phyloP scores from a whole-genome alignment of 192 early-diverging fungal species.

The Mortierella alpina region DNA sequence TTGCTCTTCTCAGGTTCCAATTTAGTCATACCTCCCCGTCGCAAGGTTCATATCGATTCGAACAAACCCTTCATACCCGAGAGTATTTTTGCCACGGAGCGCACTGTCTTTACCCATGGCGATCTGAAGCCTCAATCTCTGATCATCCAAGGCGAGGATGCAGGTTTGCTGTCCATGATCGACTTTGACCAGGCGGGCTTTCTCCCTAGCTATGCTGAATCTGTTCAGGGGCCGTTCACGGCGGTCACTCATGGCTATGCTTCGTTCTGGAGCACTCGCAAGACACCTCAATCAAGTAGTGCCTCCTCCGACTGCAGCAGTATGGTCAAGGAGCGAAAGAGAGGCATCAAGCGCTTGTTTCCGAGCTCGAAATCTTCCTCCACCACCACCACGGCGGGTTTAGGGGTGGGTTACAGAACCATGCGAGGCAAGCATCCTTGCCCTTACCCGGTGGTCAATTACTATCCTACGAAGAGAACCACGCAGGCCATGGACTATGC shows the following conservation, averaged over 20 bases:
- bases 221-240: constrained; percentile 11
- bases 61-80: neutral
- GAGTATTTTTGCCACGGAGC: neutral
- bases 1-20: constrained; percentile 1
- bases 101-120: constrained; percentile 18
- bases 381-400: no score
- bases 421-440: neutral
- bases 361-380: neutral
- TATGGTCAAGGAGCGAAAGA: neutral
- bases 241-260: neutral
- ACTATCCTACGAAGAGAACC: neutral
- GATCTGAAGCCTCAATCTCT: constrained; percentile 10
- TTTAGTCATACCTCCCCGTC: neutral
- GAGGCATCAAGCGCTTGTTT: neutral
- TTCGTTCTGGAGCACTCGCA: constrained; percentile 14
- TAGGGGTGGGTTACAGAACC: neutral
- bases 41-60: neutral
- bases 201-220: constrained; percentile 24
- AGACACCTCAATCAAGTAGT: no score
- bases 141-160: neutral
- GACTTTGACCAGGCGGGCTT: constrained; percentile 38
- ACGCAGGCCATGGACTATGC: neutral
- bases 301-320: neutral
- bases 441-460: constrained; percentile 9
- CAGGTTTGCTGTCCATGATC: constrained; percentile 5